Evolutionary conservation across 176 grass and related monocot genomes (phyloP).

Genomic region (maize (Zea mays)): DNA sequence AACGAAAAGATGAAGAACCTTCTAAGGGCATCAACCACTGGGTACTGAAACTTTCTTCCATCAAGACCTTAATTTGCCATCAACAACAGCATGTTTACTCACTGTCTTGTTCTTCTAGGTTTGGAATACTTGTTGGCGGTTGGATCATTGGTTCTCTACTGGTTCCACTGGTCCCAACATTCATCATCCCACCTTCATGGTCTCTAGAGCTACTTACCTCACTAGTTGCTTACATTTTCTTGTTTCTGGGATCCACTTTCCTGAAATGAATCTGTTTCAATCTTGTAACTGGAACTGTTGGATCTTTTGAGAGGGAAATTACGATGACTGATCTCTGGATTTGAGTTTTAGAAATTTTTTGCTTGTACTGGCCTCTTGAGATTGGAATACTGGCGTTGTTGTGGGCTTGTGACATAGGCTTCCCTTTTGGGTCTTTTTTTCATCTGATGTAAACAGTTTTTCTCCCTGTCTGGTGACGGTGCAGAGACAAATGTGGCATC

Average conservation of each 20-base stretch:
- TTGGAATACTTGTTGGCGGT: slow-evolving; percentile 78
- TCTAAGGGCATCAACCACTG: slow-evolving; percentile 68
- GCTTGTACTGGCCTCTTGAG: not conserved
- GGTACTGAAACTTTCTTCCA: slow-evolving; percentile 47
- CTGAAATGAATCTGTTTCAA: slow-evolving; percentile 54
- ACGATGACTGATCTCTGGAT: slow-evolving; percentile 12
- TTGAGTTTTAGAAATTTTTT: not conserved
- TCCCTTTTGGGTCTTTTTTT: not conserved
- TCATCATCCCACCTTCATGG: slow-evolving; percentile 82
- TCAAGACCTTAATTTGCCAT: slow-evolving; percentile 4
- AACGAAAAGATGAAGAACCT: slow-evolving; percentile 97
- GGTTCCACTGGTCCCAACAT: slow-evolving; percentile 76
- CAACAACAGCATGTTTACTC: slow-evolving; percentile 10
- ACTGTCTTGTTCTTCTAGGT: slow-evolving; percentile 49
- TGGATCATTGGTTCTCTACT: slow-evolving; percentile 73
- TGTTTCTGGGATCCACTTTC: slow-evolving; percentile 81
- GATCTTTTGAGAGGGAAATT: not conserved
- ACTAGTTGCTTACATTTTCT: slow-evolving; percentile 79
- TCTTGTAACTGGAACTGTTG: slow-evolving; percentile 38
- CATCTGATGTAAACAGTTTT: not conserved
- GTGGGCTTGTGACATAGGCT: not conserved
- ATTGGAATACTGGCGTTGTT: not conserved
- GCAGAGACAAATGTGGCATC: not conserved
- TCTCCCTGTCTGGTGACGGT: not conserved
- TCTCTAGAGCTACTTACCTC: slow-evolving; percentile 94